Percentiles rank a stretch among this genome's conserved stretches.
Evolutionary conservation across 805 yeast species (phyloP).

Genomic region (Blastobotrys peoriensis): DNA sequence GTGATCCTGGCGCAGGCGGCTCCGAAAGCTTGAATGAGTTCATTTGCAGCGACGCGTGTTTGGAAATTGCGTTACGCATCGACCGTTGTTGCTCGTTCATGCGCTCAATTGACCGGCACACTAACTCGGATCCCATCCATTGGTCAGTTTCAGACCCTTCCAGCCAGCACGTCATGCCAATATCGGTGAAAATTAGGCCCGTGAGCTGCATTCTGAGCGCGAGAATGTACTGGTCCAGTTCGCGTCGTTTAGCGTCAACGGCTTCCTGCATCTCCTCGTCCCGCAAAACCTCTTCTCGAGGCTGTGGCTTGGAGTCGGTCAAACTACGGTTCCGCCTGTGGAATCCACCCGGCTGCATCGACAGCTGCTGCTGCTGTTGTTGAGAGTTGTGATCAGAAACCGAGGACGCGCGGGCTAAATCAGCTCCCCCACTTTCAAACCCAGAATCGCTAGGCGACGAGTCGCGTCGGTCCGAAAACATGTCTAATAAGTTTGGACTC

Average conservation of each 20-base stretch:
- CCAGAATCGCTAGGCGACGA: slow-evolving; percentile 6
- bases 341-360: too few species aligned
- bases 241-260: slow-evolving; percentile 11
- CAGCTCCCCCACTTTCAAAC: slow-evolving; percentile 4
- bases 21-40: slow-evolving; percentile 6
- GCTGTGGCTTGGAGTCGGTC: slow-evolving; percentile 10
- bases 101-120: slow-evolving; percentile 11
- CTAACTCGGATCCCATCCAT: slow-evolving; percentile 23
- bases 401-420: neutral
- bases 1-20: slow-evolving; percentile 1
- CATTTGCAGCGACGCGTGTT: slow-evolving; percentile 4
- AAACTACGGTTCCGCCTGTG: slow-evolving; percentile 19
- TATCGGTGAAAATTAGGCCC: slow-evolving; percentile 28
- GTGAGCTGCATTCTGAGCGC: slow-evolving; percentile 20
- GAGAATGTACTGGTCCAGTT: slow-evolving; percentile 17
- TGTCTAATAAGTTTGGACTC: slow-evolving; percentile 22
- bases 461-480: slow-evolving; percentile 12
- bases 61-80: slow-evolving; percentile 11
- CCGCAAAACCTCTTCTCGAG: neutral
- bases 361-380: too few species aligned
- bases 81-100: slow-evolving; percentile 9
- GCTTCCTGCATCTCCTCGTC: slow-evolving; percentile 1
- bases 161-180: slow-evolving; percentile 24
- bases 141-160: slow-evolving; percentile 32
- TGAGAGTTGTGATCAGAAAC: neutral